Conservation (phyloP, 495 filamentous ascomycete species). For the Mytilinidion resinicola region DNA sequence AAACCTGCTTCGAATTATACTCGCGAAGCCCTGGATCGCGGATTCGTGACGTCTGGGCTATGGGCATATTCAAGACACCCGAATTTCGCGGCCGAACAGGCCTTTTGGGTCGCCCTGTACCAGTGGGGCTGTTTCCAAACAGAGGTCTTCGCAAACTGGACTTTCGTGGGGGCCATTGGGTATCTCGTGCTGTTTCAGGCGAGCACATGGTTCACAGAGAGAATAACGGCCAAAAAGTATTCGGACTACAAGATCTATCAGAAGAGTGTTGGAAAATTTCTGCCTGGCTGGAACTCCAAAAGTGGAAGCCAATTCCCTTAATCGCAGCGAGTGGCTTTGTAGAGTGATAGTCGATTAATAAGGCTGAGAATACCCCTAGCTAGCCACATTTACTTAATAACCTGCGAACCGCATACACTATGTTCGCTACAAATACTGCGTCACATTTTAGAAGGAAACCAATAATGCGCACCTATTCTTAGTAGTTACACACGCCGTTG, state of each 20-base stretch:
- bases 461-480: too few species aligned
- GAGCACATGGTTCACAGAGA: conserved; percentile 80
- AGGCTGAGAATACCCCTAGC: too few species aligned
- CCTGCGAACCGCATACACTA: too few species aligned
- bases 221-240: conserved; percentile 74
- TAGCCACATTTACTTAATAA: too few species aligned
- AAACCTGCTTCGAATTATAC: conserved; percentile 55
- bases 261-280: conserved; percentile 68
- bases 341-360: too few species aligned
- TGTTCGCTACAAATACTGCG: too few species aligned
- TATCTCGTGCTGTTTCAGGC: conserved; percentile 81
- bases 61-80: conserved; percentile 87
- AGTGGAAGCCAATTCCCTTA: too few species aligned
- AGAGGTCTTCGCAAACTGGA: conserved; percentile 69
- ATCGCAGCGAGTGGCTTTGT: too few species aligned
- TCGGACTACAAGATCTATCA: conserved; percentile 84
- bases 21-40: conserved; percentile 78
- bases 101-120: conserved; percentile 82
- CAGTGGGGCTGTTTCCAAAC: conserved; percentile 75
- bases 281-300: conserved; percentile 44
- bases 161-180: conserved; percentile 58
- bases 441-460: too few species aligned
- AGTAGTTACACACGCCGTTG: too few species aligned
- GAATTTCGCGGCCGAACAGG: conserved; percentile 89
- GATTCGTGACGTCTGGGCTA: conserved; percentile 79